Evolutionary conservation across 163 green algal species (phyloP).

Genomic region (Coccomyxa subellipsoidea): DNA sequence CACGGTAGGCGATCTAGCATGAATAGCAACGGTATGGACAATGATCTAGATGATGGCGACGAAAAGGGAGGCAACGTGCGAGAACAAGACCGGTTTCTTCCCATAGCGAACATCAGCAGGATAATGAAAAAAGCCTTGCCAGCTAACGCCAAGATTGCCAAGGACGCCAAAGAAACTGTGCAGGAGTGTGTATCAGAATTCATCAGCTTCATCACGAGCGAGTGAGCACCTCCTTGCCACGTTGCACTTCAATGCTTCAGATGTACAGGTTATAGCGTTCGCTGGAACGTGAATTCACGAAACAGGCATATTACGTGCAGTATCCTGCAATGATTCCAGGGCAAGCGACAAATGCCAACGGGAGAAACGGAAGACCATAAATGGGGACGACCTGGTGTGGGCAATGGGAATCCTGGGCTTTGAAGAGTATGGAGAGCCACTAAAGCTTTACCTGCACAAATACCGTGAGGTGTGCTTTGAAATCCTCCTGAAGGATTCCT

Average conservation of each 20-base stretch:
- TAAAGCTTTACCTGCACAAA: constrained; percentile 94
- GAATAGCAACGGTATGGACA: background rate
- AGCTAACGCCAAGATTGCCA: constrained; percentile 96
- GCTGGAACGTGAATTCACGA: background rate
- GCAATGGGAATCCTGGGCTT: constrained; percentile 96
- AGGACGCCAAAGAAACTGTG: constrained; percentile 98
- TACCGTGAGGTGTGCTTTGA: constrained; percentile 71
- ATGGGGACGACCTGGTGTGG: constrained; percentile 97
- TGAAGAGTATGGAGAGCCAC: constrained; percentile 94
- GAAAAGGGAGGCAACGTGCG: constrained; percentile 24
- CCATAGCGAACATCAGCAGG: constrained; percentile 97
- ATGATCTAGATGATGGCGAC: constrained; percentile 17
- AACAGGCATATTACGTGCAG: background rate
- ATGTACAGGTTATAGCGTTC: background rate
- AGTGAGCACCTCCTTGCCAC: constrained; percentile 58
- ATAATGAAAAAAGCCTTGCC: constrained; percentile 99
- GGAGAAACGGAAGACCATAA: constrained; percentile 98
- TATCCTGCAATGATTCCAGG: constrained; percentile 57
- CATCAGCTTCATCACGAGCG: constrained; percentile 98
- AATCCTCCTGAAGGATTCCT: background rate
- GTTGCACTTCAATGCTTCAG: background rate
- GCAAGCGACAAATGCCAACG: constrained; percentile 97
- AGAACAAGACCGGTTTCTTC: constrained; percentile 89
- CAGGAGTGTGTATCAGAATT: constrained; percentile 99
- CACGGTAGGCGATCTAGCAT: background rate